Evolutionary conservation across 2,329 filamentous ascomycete genomes (phyloP), one percentile per base, ranked within the genome.

Genomic region (Chaetothyriales sp.): DNA sequence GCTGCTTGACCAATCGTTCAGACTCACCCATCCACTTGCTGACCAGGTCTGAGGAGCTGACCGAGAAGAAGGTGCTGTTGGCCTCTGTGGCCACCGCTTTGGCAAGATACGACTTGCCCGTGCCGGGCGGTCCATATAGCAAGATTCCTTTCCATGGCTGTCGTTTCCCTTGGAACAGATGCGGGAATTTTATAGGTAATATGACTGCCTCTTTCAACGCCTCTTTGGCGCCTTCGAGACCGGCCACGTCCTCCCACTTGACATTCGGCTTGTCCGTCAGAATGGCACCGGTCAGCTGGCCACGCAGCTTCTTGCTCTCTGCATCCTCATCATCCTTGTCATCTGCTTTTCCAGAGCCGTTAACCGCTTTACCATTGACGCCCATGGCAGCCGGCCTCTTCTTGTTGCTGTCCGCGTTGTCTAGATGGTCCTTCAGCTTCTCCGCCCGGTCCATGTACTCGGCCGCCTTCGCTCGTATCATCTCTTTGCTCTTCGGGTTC

Each of bases 1-100:
- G 78, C 57, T 94, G 85, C 65, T 96, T 96, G 51, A 98, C 92
- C 60, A 98, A 77, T 63, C 88, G 80, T 79, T 98, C 92, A 74
- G 86, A 93, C 70, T 98, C 92, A 72, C 92, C 92, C 92, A 98
- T 98, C 92, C 92, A 98, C 66, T 98, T 98, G 67, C 87, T 95
- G 54, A 98, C 92, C 68, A 98, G 68, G 66, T 98, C 92, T 64
- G 87, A 94, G 75, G 86, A 94, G 70, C 86, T 94, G 59, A 98
- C 90, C 64, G 88, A 95, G 77, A 98, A 98, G 66, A 98, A 98
- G 2, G 92, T 96, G 69, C 89, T 95, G 69, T 98, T 96, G 53
- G 92, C 92, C 70, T 98, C 92, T 18, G 92, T 98, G 49, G 92
- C 92, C 48, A 98, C 90, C 2, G 92, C 92, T 69, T 96, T 98